phyloP scores from a whole-genome alignment of 2,329 filamentous ascomycete genomes.

The Endoconidiophora laricicola region DNA sequence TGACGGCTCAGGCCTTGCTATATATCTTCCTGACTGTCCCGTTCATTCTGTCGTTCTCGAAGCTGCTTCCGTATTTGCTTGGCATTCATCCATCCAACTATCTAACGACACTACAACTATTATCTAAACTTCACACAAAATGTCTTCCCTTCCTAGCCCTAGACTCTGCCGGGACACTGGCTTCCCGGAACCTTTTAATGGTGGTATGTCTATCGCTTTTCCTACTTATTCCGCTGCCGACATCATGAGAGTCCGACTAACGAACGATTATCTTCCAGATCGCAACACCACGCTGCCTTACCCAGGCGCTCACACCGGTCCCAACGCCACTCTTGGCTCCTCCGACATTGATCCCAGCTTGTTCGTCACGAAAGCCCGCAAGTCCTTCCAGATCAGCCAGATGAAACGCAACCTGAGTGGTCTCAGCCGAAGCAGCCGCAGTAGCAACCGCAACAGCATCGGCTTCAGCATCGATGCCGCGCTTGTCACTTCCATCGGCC shows the following conservation, averaged over 20 bases:
- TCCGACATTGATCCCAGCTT: conserved; percentile 32
- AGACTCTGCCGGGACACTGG: conserved; percentile 28
- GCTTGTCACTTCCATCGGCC: conserved; percentile 6
- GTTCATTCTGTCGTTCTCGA: no score
- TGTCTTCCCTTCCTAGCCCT: conserved; percentile 13
- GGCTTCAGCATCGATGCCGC: conserved; percentile 8
- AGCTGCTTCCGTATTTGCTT: no score
- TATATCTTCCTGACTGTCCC: no score
- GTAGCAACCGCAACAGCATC: neutral
- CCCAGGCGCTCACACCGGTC: conserved; percentile 41
- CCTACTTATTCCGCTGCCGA: neutral
- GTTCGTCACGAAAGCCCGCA: conserved; percentile 27
- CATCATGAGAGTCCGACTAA: neutral
- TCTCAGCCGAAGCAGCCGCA: conserved; percentile 6
- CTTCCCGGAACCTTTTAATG: conserved; percentile 34
- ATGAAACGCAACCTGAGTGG: conserved; percentile 28
- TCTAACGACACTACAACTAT: neutral
- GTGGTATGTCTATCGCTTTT: conserved; percentile 20
- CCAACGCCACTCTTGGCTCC: conserved; percentile 38
- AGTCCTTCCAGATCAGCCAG: conserved; percentile 25
- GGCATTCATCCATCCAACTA: no score
- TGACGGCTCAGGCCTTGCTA: no score
- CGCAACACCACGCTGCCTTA: conserved; percentile 46
- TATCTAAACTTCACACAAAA: conserved; percentile 6
- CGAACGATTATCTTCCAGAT: conserved; percentile 17